Percentiles rank a stretch among this genome's conserved stretches.
Conservation (phyloP, 768 basidiomycete genomes). For the Boletales sp. region DNA sequence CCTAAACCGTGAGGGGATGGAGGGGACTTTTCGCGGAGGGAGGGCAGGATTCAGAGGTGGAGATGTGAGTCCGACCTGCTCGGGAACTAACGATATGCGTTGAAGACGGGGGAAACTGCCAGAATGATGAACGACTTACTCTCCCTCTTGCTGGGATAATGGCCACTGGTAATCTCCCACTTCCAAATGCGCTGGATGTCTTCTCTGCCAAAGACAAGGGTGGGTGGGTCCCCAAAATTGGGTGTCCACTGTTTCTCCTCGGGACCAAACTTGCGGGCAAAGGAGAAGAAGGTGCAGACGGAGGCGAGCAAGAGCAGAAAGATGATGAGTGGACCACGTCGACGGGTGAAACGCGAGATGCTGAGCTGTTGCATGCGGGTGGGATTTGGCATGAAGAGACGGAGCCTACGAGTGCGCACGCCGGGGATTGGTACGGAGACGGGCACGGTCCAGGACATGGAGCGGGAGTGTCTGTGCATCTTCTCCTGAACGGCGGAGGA, state of each 20-base stretch:
- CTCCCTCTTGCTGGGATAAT: slow-evolving; percentile 80
- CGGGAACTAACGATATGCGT: slow-evolving; percentile 53
- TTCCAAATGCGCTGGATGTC: slow-evolving; percentile 91
- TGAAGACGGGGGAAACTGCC: not conserved
- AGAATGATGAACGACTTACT: slow-evolving; percentile 46
- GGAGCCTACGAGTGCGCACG: slow-evolving; percentile 50
- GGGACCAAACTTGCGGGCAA: slow-evolving; percentile 58
- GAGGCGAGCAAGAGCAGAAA: slow-evolving; percentile 43
- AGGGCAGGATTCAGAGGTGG: slow-evolving; percentile 71
- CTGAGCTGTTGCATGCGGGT: slow-evolving; percentile 55
- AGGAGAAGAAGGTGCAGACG: slow-evolving; percentile 55
- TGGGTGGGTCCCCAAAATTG: slow-evolving; percentile 57
- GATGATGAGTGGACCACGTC: slow-evolving; percentile 53
- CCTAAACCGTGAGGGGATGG: slow-evolving; percentile 47
- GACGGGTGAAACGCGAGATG: slow-evolving; percentile 54
- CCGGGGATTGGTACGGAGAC: slow-evolving; percentile 61
- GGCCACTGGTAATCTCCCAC: slow-evolving; percentile 93
- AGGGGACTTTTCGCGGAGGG: slow-evolving; percentile 48
- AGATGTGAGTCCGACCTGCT: slow-evolving; percentile 54
- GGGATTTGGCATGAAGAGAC: slow-evolving; percentile 59
- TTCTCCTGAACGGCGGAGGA: slow-evolving; percentile 66
- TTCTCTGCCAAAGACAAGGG: slow-evolving; percentile 69
- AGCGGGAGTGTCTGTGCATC: slow-evolving; percentile 43
- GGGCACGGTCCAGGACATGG: slow-evolving; percentile 55
- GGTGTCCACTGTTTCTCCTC: slow-evolving; percentile 62